A percentile compares a stretch with the other conserved stretches of the same genome.
Evolutionary conservation across 495 filamentous ascomycete genomes (phyloP).

Genomic region (Hyphodiscus hymeniophilus): DNA sequence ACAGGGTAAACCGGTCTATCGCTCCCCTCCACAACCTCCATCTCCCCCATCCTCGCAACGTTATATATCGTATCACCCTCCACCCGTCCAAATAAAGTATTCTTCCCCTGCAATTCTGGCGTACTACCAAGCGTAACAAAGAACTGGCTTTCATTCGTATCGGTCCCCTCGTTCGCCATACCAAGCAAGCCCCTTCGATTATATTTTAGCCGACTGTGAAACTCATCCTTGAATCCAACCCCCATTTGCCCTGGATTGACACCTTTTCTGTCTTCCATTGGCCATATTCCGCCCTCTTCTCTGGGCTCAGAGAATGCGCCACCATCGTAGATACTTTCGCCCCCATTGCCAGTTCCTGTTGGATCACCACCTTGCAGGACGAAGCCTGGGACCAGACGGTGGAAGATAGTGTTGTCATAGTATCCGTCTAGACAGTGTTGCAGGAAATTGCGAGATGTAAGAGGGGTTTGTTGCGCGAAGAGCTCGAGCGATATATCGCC

Average conservation of each 20-base stretch:
- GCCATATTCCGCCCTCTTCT: constrained; percentile 43
- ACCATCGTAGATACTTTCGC: constrained; percentile 83
- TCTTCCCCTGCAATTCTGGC: constrained; percentile 76
- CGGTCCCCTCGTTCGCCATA: constrained; percentile 78
- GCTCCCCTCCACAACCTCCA: constrained; percentile 64
- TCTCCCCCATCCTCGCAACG: constrained; percentile 83
- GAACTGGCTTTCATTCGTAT: constrained; percentile 87
- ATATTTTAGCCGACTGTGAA: constrained; percentile 86
- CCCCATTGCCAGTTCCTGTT: constrained; percentile 78
- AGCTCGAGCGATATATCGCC: constrained; percentile 86
- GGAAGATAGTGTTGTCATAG: constrained; percentile 87
- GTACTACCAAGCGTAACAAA: constrained; percentile 84
- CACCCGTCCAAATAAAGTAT: constrained; percentile 89
- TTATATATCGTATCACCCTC: constrained; percentile 95
- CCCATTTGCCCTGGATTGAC: constrained; percentile 43
- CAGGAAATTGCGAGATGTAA: constrained; percentile 90
- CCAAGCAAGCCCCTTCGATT: constrained; percentile 85
- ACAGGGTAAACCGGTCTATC: constrained; percentile 84
- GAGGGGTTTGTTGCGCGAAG: constrained; percentile 86
- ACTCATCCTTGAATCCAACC: constrained; percentile 74
- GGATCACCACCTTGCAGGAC: constrained; percentile 88
- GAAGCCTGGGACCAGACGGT: constrained; percentile 86
- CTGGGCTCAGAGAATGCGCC: constrained; percentile 56
- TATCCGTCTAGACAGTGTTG: constrained; percentile 92
- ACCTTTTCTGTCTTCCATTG: constrained; percentile 52